Conservation (phyloP, 2,329 filamentous ascomycete genomes). For the Xylariaceae sp. region DNA sequence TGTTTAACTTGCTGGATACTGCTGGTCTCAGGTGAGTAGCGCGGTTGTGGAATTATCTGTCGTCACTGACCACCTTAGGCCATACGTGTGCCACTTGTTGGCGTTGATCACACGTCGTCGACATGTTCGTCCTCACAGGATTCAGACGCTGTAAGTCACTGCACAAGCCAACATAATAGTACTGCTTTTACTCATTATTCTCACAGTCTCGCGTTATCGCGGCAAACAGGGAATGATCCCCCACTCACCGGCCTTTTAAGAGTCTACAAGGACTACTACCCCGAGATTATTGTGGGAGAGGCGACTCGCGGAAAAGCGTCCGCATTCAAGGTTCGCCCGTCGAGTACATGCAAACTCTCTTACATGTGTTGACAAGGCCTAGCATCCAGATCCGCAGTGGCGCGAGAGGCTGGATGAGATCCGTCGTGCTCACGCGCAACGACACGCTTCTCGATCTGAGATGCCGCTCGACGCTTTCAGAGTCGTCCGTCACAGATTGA, state of each 20-base stretch:
- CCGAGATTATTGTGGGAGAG: slow-evolving; percentile 78
- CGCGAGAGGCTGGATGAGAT: slow-evolving; percentile 63
- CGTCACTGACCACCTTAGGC: slow-evolving; percentile 33
- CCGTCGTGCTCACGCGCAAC: slow-evolving; percentile 54
- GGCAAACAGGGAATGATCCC: slow-evolving; percentile 67
- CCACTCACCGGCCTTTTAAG: slow-evolving; percentile 69
- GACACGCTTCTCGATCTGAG: slow-evolving; percentile 39
- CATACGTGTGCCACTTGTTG: slow-evolving; percentile 69
- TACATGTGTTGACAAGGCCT: slow-evolving; percentile 27
- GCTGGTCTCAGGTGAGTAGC: slow-evolving; percentile 61
- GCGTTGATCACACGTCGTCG: slow-evolving; percentile 75
- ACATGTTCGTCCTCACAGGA: slow-evolving; percentile 79
- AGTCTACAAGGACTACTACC: slow-evolving; percentile 88
- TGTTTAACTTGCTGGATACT: slow-evolving; percentile 81
- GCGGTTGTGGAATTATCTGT: not conserved
- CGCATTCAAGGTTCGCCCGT: slow-evolving; percentile 52
- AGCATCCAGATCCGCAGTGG: slow-evolving; percentile 77
- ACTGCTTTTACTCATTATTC: not conserved
- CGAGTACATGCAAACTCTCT: not conserved
- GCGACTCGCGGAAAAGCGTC: slow-evolving; percentile 57
- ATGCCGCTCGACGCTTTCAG: slow-evolving; percentile 55
- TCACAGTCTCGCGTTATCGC: slow-evolving; percentile 52
- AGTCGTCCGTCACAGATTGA: slow-evolving; percentile 51
- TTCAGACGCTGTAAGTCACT: slow-evolving; percentile 63
- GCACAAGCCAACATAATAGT: not conserved